These are phyloP conservation scores for Stylosanthes scabra DNA, from an alignment of 331 rosid species.

Conservation along the genomic window DNA sequence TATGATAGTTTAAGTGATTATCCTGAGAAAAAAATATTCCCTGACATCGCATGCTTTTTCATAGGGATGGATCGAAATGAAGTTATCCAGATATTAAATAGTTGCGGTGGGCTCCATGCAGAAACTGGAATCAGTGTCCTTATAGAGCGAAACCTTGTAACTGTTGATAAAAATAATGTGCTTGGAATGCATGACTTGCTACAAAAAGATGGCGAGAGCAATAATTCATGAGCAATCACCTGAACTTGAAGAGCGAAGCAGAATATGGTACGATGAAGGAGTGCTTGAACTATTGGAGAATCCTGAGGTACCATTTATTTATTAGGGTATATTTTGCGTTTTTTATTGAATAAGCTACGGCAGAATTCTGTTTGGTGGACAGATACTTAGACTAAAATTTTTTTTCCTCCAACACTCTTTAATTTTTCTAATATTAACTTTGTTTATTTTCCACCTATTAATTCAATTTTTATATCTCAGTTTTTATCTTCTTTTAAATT, in stretches of 20 bases:
- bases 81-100: constrained; percentile 26
- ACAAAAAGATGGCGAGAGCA: constrained; percentile 45
- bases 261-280: constrained; percentile 23
- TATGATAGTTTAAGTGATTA: constrained; percentile 43
- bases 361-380: too few relatives aligned
- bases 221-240: constrained; percentile 30
- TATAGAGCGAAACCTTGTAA: constrained; percentile 26
- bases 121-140: constrained; percentile 38
- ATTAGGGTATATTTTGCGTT: too few relatives aligned
- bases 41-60: constrained; percentile 47
- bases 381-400: too few relatives aligned
- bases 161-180: constrained; percentile 4
- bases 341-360: too few relatives aligned
- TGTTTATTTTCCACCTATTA: too few relatives aligned
- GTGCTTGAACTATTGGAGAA: constrained; percentile 18
- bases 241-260: constrained; percentile 26
- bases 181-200: constrained; percentile 48
- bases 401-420: too few relatives aligned
- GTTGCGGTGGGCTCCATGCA: constrained; percentile 1
- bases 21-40: constrained; percentile 38
- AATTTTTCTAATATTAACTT: too few relatives aligned
- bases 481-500: too few relatives aligned
- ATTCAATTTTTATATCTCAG: too few relatives aligned
- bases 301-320: too few relatives aligned
- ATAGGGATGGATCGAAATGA: constrained; percentile 39